Percentiles rank a stretch among this genome's conserved stretches.
Evolutionary conservation across 23 red algal genomes (phyloP).

Genomic region (Gracilariopsis chorda): DNA sequence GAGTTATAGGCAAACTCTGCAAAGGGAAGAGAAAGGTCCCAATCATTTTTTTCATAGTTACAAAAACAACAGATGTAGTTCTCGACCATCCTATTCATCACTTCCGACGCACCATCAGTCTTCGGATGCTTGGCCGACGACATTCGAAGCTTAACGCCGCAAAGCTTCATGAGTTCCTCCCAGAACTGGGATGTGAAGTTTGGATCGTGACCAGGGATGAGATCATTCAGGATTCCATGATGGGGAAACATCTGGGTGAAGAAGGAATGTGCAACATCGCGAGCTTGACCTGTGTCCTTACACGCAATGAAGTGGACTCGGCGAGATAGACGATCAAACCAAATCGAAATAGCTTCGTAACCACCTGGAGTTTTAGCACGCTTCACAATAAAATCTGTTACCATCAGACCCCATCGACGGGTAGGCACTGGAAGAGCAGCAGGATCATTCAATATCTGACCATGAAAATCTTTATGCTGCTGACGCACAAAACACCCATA

Average conservation of each 20-base stretch:
- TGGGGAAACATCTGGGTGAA: background rate
- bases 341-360: constrained; percentile 11
- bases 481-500: background rate
- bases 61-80: constrained; percentile 28
- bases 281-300: background rate
- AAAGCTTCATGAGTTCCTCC: background rate
- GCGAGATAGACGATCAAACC: background rate
- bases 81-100: constrained; percentile 29
- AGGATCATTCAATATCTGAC: background rate
- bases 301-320: background rate
- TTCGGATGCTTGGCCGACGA: background rate
- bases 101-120: constrained; percentile 2
- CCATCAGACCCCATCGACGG: background rate
- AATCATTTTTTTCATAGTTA: background rate
- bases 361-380: background rate
- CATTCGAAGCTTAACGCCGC: background rate
- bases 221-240: background rate
- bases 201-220: background rate
- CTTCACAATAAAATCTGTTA: constrained; percentile 7
- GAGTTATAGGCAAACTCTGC: constrained; percentile 16
- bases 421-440: background rate
- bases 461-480: background rate
- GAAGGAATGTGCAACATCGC: background rate
- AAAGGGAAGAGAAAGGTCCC: background rate
- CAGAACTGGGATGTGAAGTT: constrained; percentile 2